Evolutionary conservation across 2,329 filamentous ascomycete species (phyloP).

Genomic region (Nakataea oryzae): DNA sequence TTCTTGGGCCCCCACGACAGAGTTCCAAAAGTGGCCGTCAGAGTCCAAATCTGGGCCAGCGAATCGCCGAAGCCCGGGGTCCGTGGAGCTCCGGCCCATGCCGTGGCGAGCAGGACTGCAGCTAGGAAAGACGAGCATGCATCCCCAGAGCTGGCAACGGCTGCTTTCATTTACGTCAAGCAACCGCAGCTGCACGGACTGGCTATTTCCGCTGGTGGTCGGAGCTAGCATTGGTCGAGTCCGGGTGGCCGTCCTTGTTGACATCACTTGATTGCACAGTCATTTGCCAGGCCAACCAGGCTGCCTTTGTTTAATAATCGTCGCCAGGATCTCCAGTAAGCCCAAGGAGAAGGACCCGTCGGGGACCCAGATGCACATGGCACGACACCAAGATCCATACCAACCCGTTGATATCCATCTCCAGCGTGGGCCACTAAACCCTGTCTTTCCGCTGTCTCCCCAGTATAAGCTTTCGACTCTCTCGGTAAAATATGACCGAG

Average conservation of each 20-base stretch:
- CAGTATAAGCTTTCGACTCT: too few species aligned
- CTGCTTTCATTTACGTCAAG: too few species aligned
- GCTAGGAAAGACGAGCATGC: too few species aligned
- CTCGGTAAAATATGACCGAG: too few species aligned
- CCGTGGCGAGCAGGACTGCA: background rate
- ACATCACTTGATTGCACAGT: background rate
- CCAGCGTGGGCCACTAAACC: too few species aligned
- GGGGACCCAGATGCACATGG: too few species aligned
- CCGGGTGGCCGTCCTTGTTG: background rate
- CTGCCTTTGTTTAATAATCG: background rate
- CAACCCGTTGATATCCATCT: background rate
- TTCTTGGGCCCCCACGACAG: background rate
- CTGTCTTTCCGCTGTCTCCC: too few species aligned
- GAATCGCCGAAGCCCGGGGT: too few species aligned
- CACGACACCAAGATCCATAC: background rate
- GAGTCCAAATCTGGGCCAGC: background rate
- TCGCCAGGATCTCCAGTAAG: background rate
- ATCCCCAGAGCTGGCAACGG: too few species aligned
- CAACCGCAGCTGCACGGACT: too few species aligned
- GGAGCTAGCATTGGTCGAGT: too few species aligned
- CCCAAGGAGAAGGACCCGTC: background rate
- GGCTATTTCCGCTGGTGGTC: too few species aligned
- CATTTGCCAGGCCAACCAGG: background rate
- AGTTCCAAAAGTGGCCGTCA: background rate
- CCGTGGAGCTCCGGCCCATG: background rate